These are phyloP conservation scores for Candida insectalens DNA, from an alignment of 805 yeast genomes.

Conservation along the genomic window DNA sequence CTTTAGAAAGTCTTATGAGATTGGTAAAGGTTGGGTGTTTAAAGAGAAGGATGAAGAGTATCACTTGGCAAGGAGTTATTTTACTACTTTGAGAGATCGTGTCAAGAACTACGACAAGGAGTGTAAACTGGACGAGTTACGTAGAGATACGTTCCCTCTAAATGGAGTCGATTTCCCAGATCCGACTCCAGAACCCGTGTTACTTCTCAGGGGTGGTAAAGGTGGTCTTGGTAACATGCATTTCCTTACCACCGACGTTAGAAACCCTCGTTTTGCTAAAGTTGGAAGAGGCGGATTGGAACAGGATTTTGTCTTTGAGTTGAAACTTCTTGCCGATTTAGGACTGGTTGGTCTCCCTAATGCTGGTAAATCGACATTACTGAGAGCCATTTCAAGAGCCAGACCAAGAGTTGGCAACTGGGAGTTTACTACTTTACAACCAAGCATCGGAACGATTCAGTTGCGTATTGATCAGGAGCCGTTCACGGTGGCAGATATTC, in stretches of 20 bases:
- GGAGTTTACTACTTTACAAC: conserved; percentile 92
- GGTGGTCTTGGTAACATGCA: conserved; percentile 98
- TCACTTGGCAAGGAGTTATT: conserved; percentile 58
- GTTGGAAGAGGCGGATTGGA: conserved; percentile 64
- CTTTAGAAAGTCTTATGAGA: conserved; percentile 46
- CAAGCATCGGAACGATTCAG: conserved; percentile 82
- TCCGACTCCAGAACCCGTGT: conserved; percentile 55
- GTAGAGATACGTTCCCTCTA: conserved; percentile 64
- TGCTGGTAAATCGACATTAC: conserved; percentile 89
- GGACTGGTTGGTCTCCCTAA: conserved; percentile 95
- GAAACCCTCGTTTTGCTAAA: conserved; percentile 87
- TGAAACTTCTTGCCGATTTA: conserved; percentile 82
- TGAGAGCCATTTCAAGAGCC: conserved; percentile 82
- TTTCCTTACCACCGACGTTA: conserved; percentile 69
- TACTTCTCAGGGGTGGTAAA: conserved; percentile 72
- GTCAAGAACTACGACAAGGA: conserved; percentile 60
- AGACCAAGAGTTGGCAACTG: conserved; percentile 90
- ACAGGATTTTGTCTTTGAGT: conserved; percentile 64
- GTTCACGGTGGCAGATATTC: conserved; percentile 95
- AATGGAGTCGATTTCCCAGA: conserved; percentile 67
- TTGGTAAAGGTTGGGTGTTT: conserved; percentile 86
- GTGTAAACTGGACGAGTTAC: conserved; percentile 45
- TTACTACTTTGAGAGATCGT: conserved; percentile 49
- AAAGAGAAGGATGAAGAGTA: conserved; percentile 68
- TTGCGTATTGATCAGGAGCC: conserved; percentile 53